Evolutionary conservation across 202 grass and related monocot genomes (phyloP).

Genomic region (Digitaria exilis): DNA sequence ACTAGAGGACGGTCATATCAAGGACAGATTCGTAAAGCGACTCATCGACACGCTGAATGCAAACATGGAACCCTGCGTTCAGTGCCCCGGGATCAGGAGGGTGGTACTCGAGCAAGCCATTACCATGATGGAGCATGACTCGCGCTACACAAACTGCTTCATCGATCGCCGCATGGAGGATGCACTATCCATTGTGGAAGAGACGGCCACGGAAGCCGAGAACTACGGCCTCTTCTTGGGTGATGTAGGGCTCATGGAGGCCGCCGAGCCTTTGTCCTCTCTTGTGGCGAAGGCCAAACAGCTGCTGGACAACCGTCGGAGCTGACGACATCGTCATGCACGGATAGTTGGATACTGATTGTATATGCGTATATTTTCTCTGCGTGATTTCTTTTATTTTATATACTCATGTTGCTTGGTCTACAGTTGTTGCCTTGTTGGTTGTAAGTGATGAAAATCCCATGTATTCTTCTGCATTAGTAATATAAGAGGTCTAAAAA

Average conservation of each 20-base stretch:
- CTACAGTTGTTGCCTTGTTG: no score
- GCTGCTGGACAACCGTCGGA: no score
- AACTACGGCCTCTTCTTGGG: background rate
- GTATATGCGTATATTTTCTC: no score
- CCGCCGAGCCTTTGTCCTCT: background rate
- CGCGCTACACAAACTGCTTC: background rate
- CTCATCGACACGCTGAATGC: background rate
- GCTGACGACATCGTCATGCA: no score
- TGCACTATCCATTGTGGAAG: background rate
- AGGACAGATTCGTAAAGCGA: background rate
- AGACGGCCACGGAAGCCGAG: background rate
- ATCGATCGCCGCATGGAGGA: background rate
- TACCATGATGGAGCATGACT: background rate
- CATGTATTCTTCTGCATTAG: no score
- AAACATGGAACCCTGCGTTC: background rate
- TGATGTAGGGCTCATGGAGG: background rate
- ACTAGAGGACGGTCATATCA: background rate
- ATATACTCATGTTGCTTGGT: no score
- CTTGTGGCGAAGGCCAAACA: background rate
- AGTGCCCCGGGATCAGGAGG: slow-evolving; percentile 31
- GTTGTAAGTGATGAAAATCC: no score
- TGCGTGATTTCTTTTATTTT: no score
- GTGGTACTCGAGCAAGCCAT: slow-evolving; percentile 28
- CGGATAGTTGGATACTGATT: no score
- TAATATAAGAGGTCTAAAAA: no score